Conservation (phyloP, 108 stramenopile genomes). For the Cylindrotheca closterium region DNA sequence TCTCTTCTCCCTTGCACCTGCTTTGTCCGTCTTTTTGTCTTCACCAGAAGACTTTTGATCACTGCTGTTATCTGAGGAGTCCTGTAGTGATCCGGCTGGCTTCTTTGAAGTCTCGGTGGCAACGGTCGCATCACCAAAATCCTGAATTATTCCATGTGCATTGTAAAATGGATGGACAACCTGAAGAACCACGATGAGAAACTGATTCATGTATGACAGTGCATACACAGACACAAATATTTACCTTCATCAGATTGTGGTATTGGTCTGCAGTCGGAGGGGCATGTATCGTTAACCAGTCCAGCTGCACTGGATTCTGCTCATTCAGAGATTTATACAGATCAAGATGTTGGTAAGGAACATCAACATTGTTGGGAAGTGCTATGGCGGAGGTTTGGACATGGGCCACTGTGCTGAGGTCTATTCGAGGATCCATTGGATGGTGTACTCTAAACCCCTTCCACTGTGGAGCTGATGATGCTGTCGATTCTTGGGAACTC, state of each 20-base stretch:
- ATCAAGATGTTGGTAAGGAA: neutral
- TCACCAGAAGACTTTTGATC: conserved; percentile 13
- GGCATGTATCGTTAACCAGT: neutral
- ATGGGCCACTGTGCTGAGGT: conserved; percentile 39
- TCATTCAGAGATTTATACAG: neutral
- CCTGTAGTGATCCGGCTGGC: neutral
- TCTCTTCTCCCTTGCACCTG: neutral
- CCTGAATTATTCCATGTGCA: conserved; percentile 20
- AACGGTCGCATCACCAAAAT: neutral
- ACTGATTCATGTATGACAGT: neutral
- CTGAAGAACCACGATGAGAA: conserved; percentile 8
- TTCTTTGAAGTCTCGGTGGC: neutral
- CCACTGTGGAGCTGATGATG: conserved; percentile 28
- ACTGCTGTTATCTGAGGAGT: conserved; percentile 31
- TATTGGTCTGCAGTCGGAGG: conserved; percentile 30
- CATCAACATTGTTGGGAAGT: too few relatives aligned
- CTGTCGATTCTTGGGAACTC: neutral
- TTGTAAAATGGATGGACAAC: conserved; percentile 34
- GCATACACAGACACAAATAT: neutral
- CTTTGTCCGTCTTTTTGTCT: neutral
- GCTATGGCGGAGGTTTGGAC: conserved; percentile 14
- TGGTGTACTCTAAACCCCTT: conserved; percentile 46
- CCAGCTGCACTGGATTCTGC: neutral
- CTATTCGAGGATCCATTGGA: conserved; percentile 63
- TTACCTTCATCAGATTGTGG: conserved; percentile 35